phyloP scores from a whole-genome alignment of 306 rosid species.

The Medicago lupulina region DNA sequence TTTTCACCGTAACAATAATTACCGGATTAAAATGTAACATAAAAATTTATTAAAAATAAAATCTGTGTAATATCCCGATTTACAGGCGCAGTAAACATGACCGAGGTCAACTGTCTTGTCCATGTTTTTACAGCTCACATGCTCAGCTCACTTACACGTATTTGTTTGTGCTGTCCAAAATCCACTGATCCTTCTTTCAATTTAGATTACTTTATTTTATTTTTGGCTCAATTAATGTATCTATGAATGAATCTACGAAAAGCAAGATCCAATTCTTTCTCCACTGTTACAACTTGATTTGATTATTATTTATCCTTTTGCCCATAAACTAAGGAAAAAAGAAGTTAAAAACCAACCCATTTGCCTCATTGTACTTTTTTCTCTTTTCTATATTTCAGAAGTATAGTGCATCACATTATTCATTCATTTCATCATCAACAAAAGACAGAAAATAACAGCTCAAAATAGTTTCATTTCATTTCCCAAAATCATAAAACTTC shows the following conservation, averaged over 20 bases:
- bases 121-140: too few relatives aligned
- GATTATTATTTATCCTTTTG: not conserved
- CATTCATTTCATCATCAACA: slow-evolving; percentile 22
- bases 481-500: slow-evolving; percentile 31
- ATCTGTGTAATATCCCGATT: too few relatives aligned
- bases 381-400: slow-evolving; percentile 33
- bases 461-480: slow-evolving; percentile 32
- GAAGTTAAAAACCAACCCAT: slow-evolving; percentile 39
- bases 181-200: not conserved
- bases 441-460: slow-evolving; percentile 41
- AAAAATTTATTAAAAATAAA: too few relatives aligned
- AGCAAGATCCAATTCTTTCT: slow-evolving; percentile 1
- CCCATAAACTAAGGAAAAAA: slow-evolving; percentile 27
- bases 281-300: not conserved
- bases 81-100: too few relatives aligned
- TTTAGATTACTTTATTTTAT: not conserved
- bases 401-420: slow-evolving; percentile 47
- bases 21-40: too few relatives aligned
- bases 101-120: too few relatives aligned
- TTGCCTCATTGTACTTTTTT: slow-evolving; percentile 33
- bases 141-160: too few relatives aligned
- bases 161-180: not conserved
- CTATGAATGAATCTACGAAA: not conserved
- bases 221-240: not conserved
- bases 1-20: too few relatives aligned